Base-by-base conservation (phyloP, 345 rosid genomes). In the Salix udensis region DNA sequence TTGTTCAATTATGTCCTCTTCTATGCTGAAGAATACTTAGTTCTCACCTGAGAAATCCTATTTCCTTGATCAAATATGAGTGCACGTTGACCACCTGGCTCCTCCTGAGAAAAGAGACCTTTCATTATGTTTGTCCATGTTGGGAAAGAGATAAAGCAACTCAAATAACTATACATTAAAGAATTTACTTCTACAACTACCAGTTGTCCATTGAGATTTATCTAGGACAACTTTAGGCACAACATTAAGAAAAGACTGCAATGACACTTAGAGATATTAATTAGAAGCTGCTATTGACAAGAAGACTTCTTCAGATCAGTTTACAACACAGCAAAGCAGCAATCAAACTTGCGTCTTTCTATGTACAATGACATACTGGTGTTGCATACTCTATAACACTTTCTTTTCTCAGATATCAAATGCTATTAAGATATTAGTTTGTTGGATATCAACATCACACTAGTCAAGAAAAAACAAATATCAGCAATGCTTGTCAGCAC, bases 21-120 rank as follows among this genome's bases (percentile, higher is more conserved):
- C 67, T 42, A 28, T 69, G 52, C 55, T 5, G 12, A 50, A 15
- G 2, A 36, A 52, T 44, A 67, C 5, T 23, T 28, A 23, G 60
- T 76, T 70, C 62, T 75, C 28, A 93, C 97, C 96, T 96, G 96
- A 68, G 92, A 88, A 74, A 93, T 93, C 88, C 96, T 87, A 86
- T 93, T 96, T 83, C 98, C 98, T 86, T 91, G 98, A 80, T 96
- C 97, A 78, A 93, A 96, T 84, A 96, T 88, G 44, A 95, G 94
- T 69, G 98, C 98, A 61, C 94, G 92, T 81, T 95, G 98, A 21
- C 98, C 98, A 4, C 98, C 98, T 14, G 98, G 98, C 81, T 93
- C 98, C 86, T 91, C 98, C 98, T 95, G 91, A 70, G 71, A 82
- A 66, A 48, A 48, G 53, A 7, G 1, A 48, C 6, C 53, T 48